Evolutionary conservation across 2,329 filamentous ascomycete species (phyloP).

Genomic region (Hawksworthiomyces lignivorus): DNA sequence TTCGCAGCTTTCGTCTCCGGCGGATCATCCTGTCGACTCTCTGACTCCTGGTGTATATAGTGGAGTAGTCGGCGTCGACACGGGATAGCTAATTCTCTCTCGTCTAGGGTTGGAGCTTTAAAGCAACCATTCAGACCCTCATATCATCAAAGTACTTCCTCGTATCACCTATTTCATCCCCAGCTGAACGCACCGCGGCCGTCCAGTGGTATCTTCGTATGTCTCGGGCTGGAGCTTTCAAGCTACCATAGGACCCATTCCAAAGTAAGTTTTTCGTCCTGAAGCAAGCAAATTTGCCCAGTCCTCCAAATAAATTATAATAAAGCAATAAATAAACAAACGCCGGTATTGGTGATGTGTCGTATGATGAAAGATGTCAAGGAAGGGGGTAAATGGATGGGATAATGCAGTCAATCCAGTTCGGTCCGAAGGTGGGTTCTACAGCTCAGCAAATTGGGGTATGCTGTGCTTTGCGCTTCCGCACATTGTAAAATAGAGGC

Average conservation of each 20-base stretch:
- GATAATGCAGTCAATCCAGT: too few relatives aligned
- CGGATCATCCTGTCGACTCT: too few relatives aligned
- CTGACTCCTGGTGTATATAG: too few relatives aligned
- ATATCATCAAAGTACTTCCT: too few relatives aligned
- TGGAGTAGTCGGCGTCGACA: too few relatives aligned
- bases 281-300: slow-evolving; percentile 15
- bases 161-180: slow-evolving; percentile 20
- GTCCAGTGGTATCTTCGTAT: slow-evolving; percentile 16
- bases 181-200: slow-evolving; percentile 14
- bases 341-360: slow-evolving; percentile 24
- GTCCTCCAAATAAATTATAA: slow-evolving; percentile 10
- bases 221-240: slow-evolving; percentile 55
- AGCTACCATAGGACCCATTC: slow-evolving; percentile 51
- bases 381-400: background rate
- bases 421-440: too few relatives aligned
- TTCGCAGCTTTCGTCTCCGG: too few relatives aligned
- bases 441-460: too few relatives aligned
- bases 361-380: slow-evolving; percentile 18
- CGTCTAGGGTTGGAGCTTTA: slow-evolving; percentile 38
- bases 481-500: too few relatives aligned
- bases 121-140: slow-evolving; percentile 42
- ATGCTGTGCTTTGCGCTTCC: background rate
- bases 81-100: background rate
- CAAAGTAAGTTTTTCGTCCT: slow-evolving; percentile 17
- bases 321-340: slow-evolving; percentile 23